Percentiles rank a stretch among this genome's conserved stretches.
Evolutionary conservation across 495 filamentous ascomycete species (phyloP).

Genomic region (Daldinia caldariorum): DNA sequence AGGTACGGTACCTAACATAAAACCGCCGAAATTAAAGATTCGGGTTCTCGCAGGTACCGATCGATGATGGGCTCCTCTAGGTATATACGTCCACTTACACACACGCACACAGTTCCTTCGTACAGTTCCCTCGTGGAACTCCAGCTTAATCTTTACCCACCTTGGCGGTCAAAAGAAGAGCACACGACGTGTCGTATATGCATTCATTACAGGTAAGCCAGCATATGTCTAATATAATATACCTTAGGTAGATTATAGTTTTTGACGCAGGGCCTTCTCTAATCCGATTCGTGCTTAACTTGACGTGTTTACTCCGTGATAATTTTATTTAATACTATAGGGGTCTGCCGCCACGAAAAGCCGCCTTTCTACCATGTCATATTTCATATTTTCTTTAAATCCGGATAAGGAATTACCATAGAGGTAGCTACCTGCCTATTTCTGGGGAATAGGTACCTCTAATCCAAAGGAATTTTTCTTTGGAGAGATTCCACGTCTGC

Average conservation of each 20-base stretch:
- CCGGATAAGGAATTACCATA: slow-evolving; percentile 8
- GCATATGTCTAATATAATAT: slow-evolving; percentile 5
- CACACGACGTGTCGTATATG: slow-evolving; percentile 49
- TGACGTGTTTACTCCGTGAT: background rate
- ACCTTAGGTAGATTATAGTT: background rate
- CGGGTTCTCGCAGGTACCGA: slow-evolving; percentile 16
- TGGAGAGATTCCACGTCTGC: slow-evolving; percentile 4
- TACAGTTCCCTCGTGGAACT: background rate
- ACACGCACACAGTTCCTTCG: background rate
- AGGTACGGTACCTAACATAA: no score
- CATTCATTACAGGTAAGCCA: slow-evolving; percentile 27
- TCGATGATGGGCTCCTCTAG: slow-evolving; percentile 4
- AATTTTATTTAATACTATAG: background rate
- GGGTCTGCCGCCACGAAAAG: background rate
- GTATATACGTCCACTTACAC: background rate
- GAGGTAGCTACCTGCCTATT: slow-evolving; percentile 7
- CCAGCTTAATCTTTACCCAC: no score
- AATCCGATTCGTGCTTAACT: slow-evolving; percentile 1
- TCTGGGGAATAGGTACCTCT: background rate
- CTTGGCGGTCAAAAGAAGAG: slow-evolving; percentile 2
- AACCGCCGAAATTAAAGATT: slow-evolving; percentile 35
- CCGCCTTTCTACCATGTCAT: slow-evolving; percentile 4
- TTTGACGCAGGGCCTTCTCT: background rate
- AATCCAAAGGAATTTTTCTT: background rate
- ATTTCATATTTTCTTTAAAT: background rate